A percentile compares a stretch with the other conserved stretches of the same genome.
phyloP scores from a whole-genome alignment of 441 rosid species.

The Erodium moschatum region DNA sequence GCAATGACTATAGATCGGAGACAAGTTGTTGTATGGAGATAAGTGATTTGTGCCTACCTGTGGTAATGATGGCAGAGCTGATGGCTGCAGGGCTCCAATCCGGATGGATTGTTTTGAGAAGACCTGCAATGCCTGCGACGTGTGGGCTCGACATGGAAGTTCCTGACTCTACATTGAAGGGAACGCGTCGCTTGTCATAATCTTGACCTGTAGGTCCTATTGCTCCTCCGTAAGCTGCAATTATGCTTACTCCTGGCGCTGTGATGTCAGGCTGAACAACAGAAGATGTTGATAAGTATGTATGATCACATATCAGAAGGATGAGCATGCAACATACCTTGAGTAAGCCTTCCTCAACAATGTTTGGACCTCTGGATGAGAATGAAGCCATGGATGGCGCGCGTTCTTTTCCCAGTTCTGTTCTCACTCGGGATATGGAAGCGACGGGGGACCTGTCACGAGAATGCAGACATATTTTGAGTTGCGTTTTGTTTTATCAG shows the following conservation, averaged over 20 bases:
- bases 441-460: background rate
- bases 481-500: too few relatives aligned
- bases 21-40: background rate
- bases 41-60: conserved; percentile 22
- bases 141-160: conserved; percentile 74
- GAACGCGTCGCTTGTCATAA: conserved; percentile 25
- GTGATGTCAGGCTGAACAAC: conserved; percentile 47
- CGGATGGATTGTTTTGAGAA: conserved; percentile 39
- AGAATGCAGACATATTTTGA: too few relatives aligned
- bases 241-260: conserved; percentile 46
- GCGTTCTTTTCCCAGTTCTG: conserved; percentile 21
- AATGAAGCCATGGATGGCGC: conserved; percentile 49
- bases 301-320: too few relatives aligned
- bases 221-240: conserved; percentile 40
- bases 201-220: conserved; percentile 26
- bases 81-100: conserved; percentile 58
- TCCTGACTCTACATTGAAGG: conserved; percentile 34
- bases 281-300: too few relatives aligned
- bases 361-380: conserved; percentile 54
- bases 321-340: conserved; percentile 24
- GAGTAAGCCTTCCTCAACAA: conserved; percentile 36
- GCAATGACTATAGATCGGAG: background rate
- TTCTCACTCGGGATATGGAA: background rate
- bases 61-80: conserved; percentile 54
- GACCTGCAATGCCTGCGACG: conserved; percentile 50